phyloP scores from a whole-genome alignment of 2,329 filamentous ascomycete genomes.

The Dryadomyces sulphureus region DNA sequence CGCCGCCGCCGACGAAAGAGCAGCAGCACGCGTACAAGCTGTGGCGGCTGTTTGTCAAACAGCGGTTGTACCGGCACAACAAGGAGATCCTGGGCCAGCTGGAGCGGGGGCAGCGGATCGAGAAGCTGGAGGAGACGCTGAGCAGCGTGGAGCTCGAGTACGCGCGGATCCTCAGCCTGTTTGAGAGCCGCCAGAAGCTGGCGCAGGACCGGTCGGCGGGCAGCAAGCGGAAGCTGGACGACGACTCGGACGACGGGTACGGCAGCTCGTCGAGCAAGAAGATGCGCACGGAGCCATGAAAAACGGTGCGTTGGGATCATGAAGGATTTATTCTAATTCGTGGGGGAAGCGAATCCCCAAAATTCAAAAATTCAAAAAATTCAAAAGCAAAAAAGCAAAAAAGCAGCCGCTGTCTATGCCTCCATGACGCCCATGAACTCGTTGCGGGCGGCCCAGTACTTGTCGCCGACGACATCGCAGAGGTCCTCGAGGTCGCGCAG shows the following conservation, averaged over 20 bases:
- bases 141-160: slow-evolving; percentile 59
- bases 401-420: too few relatives aligned
- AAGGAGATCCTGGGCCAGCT: slow-evolving; percentile 55
- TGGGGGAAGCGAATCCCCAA: too few relatives aligned
- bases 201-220: not conserved
- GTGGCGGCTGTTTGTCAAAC: slow-evolving; percentile 64
- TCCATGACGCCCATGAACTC: slow-evolving; percentile 26
- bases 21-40: slow-evolving; percentile 51
- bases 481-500: slow-evolving; percentile 77
- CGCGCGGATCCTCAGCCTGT: slow-evolving; percentile 41
- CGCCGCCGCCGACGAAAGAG: slow-evolving; percentile 26
- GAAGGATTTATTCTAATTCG: not conserved
- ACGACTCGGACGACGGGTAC: slow-evolving; percentile 21
- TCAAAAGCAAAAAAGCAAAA: not conserved
- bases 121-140: slow-evolving; percentile 58
- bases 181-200: slow-evolving; percentile 24
- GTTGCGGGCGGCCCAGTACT: slow-evolving; percentile 59
- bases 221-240: slow-evolving; percentile 31
- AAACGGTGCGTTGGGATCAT: too few relatives aligned
- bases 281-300: not conserved
- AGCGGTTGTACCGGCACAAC: slow-evolving; percentile 63
- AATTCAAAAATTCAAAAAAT: too few relatives aligned
- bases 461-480: slow-evolving; percentile 85
- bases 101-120: slow-evolving; percentile 50
- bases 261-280: slow-evolving; percentile 20